Conservation (phyloP, 2,329 filamentous ascomycete genomes). For the Aspergillus melleus region DNA sequence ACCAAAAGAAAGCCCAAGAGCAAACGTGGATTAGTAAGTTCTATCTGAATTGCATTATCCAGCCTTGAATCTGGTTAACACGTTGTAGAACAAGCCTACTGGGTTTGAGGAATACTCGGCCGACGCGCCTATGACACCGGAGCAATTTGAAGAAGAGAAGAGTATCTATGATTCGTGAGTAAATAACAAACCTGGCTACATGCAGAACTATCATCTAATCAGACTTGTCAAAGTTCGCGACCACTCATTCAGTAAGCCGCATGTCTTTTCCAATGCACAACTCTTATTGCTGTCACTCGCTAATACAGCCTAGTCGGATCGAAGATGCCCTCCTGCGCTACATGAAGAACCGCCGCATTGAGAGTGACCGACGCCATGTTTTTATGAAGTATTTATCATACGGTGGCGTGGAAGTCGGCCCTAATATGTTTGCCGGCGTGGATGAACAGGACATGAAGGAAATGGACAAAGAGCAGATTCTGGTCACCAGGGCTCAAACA, state of each 20-base stretch:
- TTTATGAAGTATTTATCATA: conserved; percentile 81
- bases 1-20: conserved; percentile 39
- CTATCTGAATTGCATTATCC: neutral
- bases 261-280: neutral
- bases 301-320: conserved; percentile 62
- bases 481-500: conserved; percentile 58
- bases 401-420: conserved; percentile 71
- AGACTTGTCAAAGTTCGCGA: conserved; percentile 30
- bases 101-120: conserved; percentile 81
- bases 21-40: conserved; percentile 34
- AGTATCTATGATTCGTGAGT: conserved; percentile 67
- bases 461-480: conserved; percentile 64
- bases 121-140: conserved; percentile 74
- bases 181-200: neutral
- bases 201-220: conserved; percentile 7
- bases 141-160: conserved; percentile 65
- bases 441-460: conserved; percentile 62
- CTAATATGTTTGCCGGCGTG: conserved; percentile 63
- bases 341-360: conserved; percentile 72
- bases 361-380: conserved; percentile 59
- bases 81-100: conserved; percentile 48
- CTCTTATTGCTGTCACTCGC: neutral
- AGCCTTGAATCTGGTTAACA: neutral
- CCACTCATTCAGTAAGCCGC: conserved; percentile 59
- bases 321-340: conserved; percentile 83